A percentile compares a stretch with the other conserved stretches of the same genome.
These are phyloP conservation scores for Phytopythium boreale DNA, from an alignment of 352 stramenopile genomes.

Conservation along the genomic window DNA sequence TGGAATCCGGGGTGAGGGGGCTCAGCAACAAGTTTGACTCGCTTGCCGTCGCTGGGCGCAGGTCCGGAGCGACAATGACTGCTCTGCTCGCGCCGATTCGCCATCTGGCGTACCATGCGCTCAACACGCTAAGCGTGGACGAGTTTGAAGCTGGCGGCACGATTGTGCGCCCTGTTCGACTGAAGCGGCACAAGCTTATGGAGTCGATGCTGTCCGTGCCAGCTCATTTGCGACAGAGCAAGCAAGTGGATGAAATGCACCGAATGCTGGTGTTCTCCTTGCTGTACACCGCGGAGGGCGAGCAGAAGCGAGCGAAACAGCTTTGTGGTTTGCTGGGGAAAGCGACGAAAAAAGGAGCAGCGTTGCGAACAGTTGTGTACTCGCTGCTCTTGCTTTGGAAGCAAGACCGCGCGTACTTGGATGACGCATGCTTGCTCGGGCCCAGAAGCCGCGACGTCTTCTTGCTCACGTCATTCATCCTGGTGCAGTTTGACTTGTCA, in stretches of 20 bases:
- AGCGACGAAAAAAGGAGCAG: slow-evolving; percentile 27
- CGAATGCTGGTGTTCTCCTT: slow-evolving; percentile 43
- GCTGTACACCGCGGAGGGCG: slow-evolving; percentile 32
- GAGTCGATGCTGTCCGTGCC: slow-evolving; percentile 28
- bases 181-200: slow-evolving; percentile 26
- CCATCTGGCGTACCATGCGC: slow-evolving; percentile 46
- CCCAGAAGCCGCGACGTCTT: slow-evolving; percentile 45
- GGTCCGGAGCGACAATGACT: slow-evolving; percentile 32
- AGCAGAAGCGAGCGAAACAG: slow-evolving; percentile 24
- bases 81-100: slow-evolving; percentile 36
- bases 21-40: slow-evolving; percentile 62
- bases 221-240: slow-evolving; percentile 22
- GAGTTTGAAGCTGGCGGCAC: slow-evolving; percentile 27
- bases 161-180: slow-evolving; percentile 16
- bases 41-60: slow-evolving; percentile 21
- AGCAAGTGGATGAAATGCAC: slow-evolving; percentile 36
- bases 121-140: slow-evolving; percentile 37
- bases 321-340: slow-evolving; percentile 31
- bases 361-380: slow-evolving; percentile 52
- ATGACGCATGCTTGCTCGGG: slow-evolving; percentile 27
- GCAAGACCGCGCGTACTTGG: slow-evolving; percentile 34
- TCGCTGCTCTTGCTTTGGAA: slow-evolving; percentile 53
- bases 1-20: slow-evolving; percentile 39
- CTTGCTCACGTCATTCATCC: slow-evolving; percentile 55
- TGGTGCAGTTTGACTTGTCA: slow-evolving; percentile 23